Evolutionary conservation across 148 eudicot genomes (phyloP), one percentile per base, ranked within the genome.

Genomic region (Cornus suecica): DNA sequence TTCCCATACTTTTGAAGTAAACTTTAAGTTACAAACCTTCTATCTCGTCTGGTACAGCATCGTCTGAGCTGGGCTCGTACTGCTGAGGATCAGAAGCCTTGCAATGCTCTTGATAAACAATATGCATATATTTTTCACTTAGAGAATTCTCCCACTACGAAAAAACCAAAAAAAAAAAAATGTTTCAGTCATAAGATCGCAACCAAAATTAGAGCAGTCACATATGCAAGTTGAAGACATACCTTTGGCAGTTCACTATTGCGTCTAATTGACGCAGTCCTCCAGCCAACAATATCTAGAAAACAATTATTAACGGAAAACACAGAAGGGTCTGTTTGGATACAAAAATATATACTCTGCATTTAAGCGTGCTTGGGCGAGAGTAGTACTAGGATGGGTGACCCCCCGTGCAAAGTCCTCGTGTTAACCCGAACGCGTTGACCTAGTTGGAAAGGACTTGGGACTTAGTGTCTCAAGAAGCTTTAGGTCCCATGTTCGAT

Each of bases 251-350:
- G 86, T 80, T 96, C 98, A 82, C 69, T 84, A 73, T 80, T 80
- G 26, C 92, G 94, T 80, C 99, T 87, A 28, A 96, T 93, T 76
- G 92, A 91, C 66, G 99, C 88, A 48, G 99, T 96, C 84, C 99
- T 84, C 98, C 98, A 96, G 32, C 99, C 99, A 45, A 96, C 99
- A 68, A 96, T 90, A 85, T 93, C 99, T 96, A 73, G 66, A 73
- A 16, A 73, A 48, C 9, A 79, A 61, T 79, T 45, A n/a, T n/a
- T n/a, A n/a, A n/a, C n/a, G n/a, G n/a, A n/a, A n/a, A n/a, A n/a
- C n/a, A n/a, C n/a, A n/a, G n/a, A n/a, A n/a, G n/a, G n/a, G n/a
- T n/a, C n/a, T n/a, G n/a, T n/a, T n/a, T n/a, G n/a, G n/a, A n/a
- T n/a, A n/a, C n/a, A n/a, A n/a, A n/a, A n/a, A n/a, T n/a, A n/a